Conservation (phyloP, 176 grass and related monocot genomes). For the Aegilops sharonensis region DNA sequence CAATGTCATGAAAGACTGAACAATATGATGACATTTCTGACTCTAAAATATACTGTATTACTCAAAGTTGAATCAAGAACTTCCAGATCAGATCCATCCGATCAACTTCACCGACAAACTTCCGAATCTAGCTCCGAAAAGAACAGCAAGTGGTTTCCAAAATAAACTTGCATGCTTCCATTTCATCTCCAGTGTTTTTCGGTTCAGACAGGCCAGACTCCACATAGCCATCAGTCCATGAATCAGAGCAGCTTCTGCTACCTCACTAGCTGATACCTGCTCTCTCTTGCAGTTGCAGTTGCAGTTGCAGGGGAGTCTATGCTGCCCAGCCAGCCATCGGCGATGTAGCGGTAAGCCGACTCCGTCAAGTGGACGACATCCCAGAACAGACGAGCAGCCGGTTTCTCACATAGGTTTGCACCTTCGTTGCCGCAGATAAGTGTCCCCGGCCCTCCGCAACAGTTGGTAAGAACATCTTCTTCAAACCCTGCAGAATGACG, state of each 20-base stretch:
- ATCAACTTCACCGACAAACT: neutral
- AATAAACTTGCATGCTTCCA: neutral
- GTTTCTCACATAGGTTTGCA: neutral
- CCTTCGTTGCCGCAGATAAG: neutral
- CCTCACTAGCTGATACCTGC: neutral
- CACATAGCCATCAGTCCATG: neutral
- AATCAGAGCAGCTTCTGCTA: neutral
- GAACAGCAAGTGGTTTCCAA: neutral
- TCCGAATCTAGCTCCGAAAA: neutral
- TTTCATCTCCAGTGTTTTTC: neutral
- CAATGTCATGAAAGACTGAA: too few species aligned
- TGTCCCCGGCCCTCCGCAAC: conserved; percentile 28
- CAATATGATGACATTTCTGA: too few species aligned
- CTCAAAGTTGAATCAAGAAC: neutral
- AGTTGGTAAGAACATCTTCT: conserved; percentile 13
- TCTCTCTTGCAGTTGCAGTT: neutral
- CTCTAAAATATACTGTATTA: too few species aligned
- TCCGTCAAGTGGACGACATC: conserved; percentile 28
- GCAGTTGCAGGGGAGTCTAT: neutral
- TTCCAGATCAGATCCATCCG: neutral
- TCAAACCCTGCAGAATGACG: conserved; percentile 11
- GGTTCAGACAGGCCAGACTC: neutral
- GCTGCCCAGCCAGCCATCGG: conserved; percentile 8
- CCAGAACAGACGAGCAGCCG: conserved; percentile 35
- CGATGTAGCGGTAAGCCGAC: conserved; percentile 22